These are phyloP conservation scores for Trametes sp. DNA, from an alignment of 1,284 basidiomycete species.

Conservation along the genomic window DNA sequence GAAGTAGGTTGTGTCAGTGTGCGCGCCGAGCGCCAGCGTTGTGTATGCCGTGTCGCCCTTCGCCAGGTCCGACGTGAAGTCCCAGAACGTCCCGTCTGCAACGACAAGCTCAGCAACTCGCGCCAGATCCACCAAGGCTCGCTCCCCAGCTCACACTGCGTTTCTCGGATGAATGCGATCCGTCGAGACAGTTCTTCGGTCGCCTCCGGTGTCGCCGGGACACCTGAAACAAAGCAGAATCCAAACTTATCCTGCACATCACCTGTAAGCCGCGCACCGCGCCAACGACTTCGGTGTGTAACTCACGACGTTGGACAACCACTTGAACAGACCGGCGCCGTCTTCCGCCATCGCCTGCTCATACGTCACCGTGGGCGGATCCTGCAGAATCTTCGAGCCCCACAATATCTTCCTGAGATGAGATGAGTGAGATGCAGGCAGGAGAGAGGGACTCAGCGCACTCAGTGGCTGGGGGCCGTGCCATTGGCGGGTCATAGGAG, in stretches of 20 bases:
- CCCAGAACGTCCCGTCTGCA: slow-evolving; percentile 93
- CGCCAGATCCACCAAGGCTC: slow-evolving; percentile 35
- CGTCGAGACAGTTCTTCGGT: slow-evolving; percentile 83
- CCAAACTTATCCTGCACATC: slow-evolving; percentile 78
- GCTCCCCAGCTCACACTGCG: slow-evolving; percentile 94
- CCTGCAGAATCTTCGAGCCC: slow-evolving; percentile 79
- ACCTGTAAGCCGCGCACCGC: background rate
- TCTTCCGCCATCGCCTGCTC: slow-evolving; percentile 76
- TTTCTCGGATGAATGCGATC: slow-evolving; percentile 92
- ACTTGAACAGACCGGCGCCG: slow-evolving; percentile 78
- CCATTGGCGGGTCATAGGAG: slow-evolving; percentile 74
- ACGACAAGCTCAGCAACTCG: background rate
- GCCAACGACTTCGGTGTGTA: background rate
- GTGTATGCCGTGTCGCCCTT: slow-evolving; percentile 95
- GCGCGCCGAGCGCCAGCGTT: slow-evolving; percentile 85
- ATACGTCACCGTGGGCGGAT: slow-evolving; percentile 81
- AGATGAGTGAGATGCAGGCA: background rate
- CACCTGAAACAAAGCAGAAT: slow-evolving; percentile 87
- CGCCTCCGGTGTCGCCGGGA: slow-evolving; percentile 83
- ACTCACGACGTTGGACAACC: slow-evolving; percentile 85
- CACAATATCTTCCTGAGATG: slow-evolving; percentile 75
- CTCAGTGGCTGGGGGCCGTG: slow-evolving; percentile 47
- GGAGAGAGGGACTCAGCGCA: slow-evolving; percentile 38
- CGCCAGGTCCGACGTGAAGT: slow-evolving; percentile 92
- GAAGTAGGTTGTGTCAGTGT: slow-evolving; percentile 97